Evolutionary conservation across 345 rosid species (phyloP).

Genomic region (Euphorbia lathyris): DNA sequence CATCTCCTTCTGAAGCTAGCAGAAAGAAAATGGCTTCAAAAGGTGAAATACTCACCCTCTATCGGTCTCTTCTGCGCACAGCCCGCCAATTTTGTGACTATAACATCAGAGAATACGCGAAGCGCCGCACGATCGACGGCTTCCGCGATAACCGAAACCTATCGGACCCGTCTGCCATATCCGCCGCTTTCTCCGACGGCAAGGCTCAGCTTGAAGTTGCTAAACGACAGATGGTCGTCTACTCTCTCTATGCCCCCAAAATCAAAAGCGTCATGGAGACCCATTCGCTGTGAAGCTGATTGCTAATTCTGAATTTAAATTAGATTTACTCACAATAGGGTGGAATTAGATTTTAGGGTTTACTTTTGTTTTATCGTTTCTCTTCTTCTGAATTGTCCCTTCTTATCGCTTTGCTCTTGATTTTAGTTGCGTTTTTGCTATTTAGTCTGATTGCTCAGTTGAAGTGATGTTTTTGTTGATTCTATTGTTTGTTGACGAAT

Average conservation of each 20-base stretch:
- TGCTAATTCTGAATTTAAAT: background rate
- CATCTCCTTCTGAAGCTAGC: no score
- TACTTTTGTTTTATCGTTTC: no score
- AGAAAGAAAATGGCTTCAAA: conserved; percentile 15
- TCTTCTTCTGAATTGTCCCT: background rate
- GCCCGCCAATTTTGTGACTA: conserved; percentile 70
- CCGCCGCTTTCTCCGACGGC: conserved; percentile 55
- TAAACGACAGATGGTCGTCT: conserved; percentile 58
- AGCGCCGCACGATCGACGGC: conserved; percentile 67
- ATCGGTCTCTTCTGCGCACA: conserved; percentile 65
- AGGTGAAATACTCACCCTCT: conserved; percentile 48
- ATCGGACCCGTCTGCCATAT: conserved; percentile 42
- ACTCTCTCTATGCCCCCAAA: conserved; percentile 68
- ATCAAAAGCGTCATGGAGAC: conserved; percentile 81
- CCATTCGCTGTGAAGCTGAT: background rate
- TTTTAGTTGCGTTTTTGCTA: no score
- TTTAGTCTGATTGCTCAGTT: no score
- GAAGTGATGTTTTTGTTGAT: no score
- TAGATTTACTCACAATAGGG: no score
- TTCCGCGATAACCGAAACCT: conserved; percentile 54
- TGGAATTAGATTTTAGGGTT: background rate
- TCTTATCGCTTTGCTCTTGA: no score
- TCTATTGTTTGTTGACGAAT: no score
- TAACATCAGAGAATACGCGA: conserved; percentile 76
- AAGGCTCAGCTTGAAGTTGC: conserved; percentile 62